Conservation (phyloP, 805 yeast species). For the Vanderwaltozyma polyspora region DNA sequence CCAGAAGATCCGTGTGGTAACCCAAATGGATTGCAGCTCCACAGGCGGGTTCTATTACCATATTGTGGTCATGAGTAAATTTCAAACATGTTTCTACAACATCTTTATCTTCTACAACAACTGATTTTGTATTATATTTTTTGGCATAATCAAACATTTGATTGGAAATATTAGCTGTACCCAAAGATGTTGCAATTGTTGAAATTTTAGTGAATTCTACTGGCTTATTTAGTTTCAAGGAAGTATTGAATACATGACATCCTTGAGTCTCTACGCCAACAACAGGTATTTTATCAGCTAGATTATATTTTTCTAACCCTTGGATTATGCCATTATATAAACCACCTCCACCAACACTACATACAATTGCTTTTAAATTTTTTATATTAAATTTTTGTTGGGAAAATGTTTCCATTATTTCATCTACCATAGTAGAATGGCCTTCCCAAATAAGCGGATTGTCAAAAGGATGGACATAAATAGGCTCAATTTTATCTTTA, state of each 20-base stretch:
- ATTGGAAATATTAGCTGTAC: constrained; percentile 46
- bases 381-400: constrained; percentile 14
- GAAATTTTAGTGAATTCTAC: constrained; percentile 35
- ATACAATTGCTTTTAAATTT: constrained; percentile 35
- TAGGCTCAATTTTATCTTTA: constrained; percentile 21
- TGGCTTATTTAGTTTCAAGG: constrained; percentile 36
- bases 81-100: constrained; percentile 43
- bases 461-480: constrained; percentile 48
- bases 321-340: constrained; percentile 40
- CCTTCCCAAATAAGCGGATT: constrained; percentile 45
- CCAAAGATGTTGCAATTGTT: constrained; percentile 54
- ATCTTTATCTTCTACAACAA: constrained; percentile 41
- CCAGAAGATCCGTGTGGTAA: constrained; percentile 24
- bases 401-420: constrained; percentile 23
- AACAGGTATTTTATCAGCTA: constrained; percentile 30
- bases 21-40: constrained; percentile 54
- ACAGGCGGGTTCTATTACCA: constrained; percentile 60
- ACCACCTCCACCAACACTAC: constrained; percentile 52
- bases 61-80: constrained; percentile 40
- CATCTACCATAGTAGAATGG: constrained; percentile 39
- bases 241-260: constrained; percentile 45
- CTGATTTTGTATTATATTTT: constrained; percentile 31
- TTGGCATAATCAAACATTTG: constrained; percentile 36
- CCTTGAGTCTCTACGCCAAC: constrained; percentile 51
- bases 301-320: constrained; percentile 31